A percentile compares a stretch with the other conserved stretches of the same genome.
These are phyloP conservation scores for Herpetomonas muscarum DNA, from an alignment of 208 protist genomes.

Conservation along the genomic window DNA sequence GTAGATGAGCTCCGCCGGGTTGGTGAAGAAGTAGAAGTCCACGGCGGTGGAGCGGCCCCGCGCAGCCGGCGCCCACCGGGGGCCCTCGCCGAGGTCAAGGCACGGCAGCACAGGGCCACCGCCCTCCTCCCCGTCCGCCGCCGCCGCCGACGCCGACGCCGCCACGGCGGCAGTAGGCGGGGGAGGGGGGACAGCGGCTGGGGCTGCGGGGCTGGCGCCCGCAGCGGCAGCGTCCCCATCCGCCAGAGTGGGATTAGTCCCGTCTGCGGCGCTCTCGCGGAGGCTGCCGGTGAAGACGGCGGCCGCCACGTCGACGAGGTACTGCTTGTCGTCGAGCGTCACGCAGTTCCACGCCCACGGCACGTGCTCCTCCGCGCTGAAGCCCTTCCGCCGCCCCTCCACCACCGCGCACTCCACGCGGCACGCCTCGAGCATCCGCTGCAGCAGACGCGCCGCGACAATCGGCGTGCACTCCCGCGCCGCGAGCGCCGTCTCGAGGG, in stretches of 20 bases:
- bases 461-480: conserved; percentile 31
- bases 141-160: not conserved
- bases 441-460: conserved; percentile 54
- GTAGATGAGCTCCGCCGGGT: conserved; percentile 49
- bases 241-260: not conserved
- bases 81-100: not conserved
- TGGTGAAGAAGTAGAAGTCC: conserved; percentile 76
- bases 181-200: too few relatives aligned
- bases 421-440: conserved; percentile 36
- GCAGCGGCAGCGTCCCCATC: not conserved
- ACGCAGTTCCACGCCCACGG: conserved; percentile 81
- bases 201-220: too few relatives aligned
- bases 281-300: conserved; percentile 36
- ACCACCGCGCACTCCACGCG: conserved; percentile 51
- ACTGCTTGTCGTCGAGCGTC: conserved; percentile 26
- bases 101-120: not conserved
- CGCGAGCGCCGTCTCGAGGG: conserved; percentile 30
- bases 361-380: conserved; percentile 38
- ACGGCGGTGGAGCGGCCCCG: conserved; percentile 1
- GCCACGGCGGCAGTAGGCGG: not conserved
- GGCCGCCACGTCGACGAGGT: conserved; percentile 58
- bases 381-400: conserved; percentile 46
- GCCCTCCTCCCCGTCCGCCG: not conserved
- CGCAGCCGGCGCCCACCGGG: not conserved
- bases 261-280: conserved; percentile 6